These are phyloP conservation scores for Nephromyces sp. DNA, from an alignment of 169 alveolate species.

Conservation along the genomic window DNA sequence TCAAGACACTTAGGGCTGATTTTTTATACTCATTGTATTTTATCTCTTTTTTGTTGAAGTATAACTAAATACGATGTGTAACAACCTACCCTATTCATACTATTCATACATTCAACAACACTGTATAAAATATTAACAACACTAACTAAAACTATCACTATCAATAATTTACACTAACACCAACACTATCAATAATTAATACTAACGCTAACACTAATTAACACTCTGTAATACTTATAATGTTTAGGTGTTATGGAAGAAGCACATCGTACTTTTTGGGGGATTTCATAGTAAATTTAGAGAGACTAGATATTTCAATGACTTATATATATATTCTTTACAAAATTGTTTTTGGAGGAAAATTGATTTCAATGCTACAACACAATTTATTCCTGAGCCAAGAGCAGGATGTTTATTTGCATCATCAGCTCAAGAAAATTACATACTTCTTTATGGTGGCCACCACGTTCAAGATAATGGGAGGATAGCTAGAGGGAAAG, in stretches of 20 bases:
- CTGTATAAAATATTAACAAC: too few relatives aligned
- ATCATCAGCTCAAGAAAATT: slow-evolving; percentile 12
- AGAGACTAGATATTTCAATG: slow-evolving; percentile 70
- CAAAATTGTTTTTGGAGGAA: slow-evolving; percentile 24
- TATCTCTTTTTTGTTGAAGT: too few relatives aligned
- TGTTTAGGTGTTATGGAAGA: slow-evolving; percentile 57
- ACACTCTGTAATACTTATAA: too few relatives aligned
- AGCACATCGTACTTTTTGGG: slow-evolving; percentile 71
- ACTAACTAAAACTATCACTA: too few relatives aligned
- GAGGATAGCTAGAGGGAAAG: neutral
- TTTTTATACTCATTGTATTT: too few relatives aligned
- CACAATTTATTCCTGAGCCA: slow-evolving; percentile 24
- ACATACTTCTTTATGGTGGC: slow-evolving; percentile 72
- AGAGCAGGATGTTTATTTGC: slow-evolving; percentile 32
- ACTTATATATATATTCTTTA: slow-evolving; percentile 46
- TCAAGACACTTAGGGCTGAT: too few relatives aligned
- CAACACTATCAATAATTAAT: too few relatives aligned
- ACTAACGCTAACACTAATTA: too few relatives aligned
- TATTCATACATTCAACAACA: too few relatives aligned
- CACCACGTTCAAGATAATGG: slow-evolving; percentile 33
- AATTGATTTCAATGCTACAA: slow-evolving; percentile 21
- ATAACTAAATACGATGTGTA: too few relatives aligned
- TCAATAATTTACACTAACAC: too few relatives aligned
- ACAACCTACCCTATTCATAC: too few relatives aligned
- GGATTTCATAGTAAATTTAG: slow-evolving; percentile 75